phyloP scores from a whole-genome alignment of 345 rosid species.

The Tarenaya hassleriana region DNA sequence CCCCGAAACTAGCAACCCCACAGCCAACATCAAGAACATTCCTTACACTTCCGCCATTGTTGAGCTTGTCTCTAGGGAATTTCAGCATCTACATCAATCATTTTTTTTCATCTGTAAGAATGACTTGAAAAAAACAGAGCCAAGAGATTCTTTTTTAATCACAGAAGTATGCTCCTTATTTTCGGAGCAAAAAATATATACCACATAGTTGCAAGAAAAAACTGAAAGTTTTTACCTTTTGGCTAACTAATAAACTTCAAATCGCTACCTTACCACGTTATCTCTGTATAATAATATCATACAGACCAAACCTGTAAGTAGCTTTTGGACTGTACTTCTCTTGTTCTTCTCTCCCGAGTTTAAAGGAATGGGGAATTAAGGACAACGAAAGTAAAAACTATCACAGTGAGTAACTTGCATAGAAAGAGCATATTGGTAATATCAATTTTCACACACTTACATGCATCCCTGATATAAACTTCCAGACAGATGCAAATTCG shows the following conservation, averaged over 20 bases:
- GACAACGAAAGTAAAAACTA: no score
- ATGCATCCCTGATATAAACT: no score
- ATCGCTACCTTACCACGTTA: slow-evolving; percentile 9
- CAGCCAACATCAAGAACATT: slow-evolving; percentile 97
- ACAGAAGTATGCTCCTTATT: slow-evolving; percentile 12
- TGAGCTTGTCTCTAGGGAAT: slow-evolving; percentile 79
- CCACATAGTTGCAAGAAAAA: not conserved
- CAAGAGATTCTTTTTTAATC: slow-evolving; percentile 15
- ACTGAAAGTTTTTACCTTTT: no score
- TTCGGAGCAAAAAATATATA: slow-evolving; percentile 3
- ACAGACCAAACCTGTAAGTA: no score
- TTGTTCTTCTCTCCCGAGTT: no score
- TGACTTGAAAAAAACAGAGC: slow-evolving; percentile 13
- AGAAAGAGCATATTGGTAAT: no score
- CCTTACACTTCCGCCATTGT: slow-evolving; percentile 71
- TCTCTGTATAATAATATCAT: not conserved
- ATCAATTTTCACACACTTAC: no score
- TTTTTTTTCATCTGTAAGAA: slow-evolving; percentile 26
- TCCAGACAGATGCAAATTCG: no score
- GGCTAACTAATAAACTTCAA: no score
- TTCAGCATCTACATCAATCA: slow-evolving; percentile 80
- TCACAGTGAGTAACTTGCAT: no score
- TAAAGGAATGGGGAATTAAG: no score
- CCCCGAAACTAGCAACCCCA: slow-evolving; percentile 99
- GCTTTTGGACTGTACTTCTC: no score